Base-by-base conservation (phyloP, 768 basidiomycete genomes). In the Lactifluus volemus region DNA sequence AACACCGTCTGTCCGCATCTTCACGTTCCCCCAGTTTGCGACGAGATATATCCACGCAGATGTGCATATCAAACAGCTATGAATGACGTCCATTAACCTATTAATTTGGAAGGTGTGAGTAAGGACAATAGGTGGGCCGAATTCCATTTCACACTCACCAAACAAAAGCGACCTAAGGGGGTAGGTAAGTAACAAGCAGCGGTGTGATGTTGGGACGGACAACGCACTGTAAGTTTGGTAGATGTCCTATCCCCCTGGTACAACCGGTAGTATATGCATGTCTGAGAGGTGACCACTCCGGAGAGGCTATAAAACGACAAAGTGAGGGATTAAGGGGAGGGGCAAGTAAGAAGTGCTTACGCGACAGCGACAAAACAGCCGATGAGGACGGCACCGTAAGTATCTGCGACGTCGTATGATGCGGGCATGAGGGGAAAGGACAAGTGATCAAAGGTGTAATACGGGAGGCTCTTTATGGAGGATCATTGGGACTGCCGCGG, bases 21-120 rank as follows among this genome's bases (percentile, higher is more conserved):
- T 38, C 39, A 56, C 56, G 11, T 66, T 59, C 38, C 66, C 66
- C 11, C 42, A 67, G 53, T 63, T 63, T 3, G 59, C 42, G 30
- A 67, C 38, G n/a, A 67, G 50, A 49, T 67, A 67, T 2, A 52
- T 30, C 66, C 66, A 67, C 15, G 14, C 6, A 21, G 64, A 61
- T n/a, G 57, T 25, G 19, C 58, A 65, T 25, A 63, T 53, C 41
- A 67, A 32, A 15, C 32, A 32, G 15, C 61, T 60, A 30, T 68
- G 64, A 7, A 32, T 4, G 19, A 29, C 5, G 32, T 68, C 67
- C 48, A 64, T 44, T 6, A 32, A 7, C 66, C 65, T 68, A 21
- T 30, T 10, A 7, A 49, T 58, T 38, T 5, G 12, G 29, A 30
- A 34, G 29, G 41, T 21, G 19, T 2, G 14, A 21, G 4, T 53